Percentiles rank a stretch among this genome's conserved stretches.
phyloP scores from a whole-genome alignment of 2,329 filamentous ascomycete genomes.

The Tolypocladium tundrense region DNA sequence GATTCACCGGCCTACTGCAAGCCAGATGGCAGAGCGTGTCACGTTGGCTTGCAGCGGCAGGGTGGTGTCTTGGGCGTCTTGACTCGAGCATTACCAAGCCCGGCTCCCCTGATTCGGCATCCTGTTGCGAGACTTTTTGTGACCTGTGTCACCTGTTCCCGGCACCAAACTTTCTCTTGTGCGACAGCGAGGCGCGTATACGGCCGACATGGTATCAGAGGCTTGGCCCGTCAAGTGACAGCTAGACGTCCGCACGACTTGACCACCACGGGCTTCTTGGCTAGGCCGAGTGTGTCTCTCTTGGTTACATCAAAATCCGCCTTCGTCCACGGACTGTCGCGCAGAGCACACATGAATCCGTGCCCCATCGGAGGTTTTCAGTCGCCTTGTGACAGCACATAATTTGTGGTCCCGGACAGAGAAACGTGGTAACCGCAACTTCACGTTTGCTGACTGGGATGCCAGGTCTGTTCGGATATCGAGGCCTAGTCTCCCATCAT shows the following conservation, averaged over 20 bases:
- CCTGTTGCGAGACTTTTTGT: background rate
- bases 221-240: background rate
- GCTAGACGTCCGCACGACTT: background rate
- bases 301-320: background rate
- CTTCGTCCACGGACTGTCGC: background rate
- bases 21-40: background rate
- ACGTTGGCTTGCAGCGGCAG: background rate
- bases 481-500: background rate
- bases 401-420: background rate
- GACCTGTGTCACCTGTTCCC: background rate
- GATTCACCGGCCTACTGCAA: background rate
- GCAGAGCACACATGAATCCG: background rate
- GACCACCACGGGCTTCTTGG: background rate
- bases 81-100: background rate
- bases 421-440: background rate
- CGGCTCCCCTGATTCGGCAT: background rate
- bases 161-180: background rate
- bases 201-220: background rate
- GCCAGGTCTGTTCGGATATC: background rate
- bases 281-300: background rate
- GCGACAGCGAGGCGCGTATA: background rate
- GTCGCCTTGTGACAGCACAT: background rate
- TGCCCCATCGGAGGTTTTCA: background rate
- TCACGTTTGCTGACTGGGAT: background rate
- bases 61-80: background rate